Base-by-base conservation (phyloP, 371 early-diverging fungal genomes). In the Syncephalastrum racemosum region DNA sequence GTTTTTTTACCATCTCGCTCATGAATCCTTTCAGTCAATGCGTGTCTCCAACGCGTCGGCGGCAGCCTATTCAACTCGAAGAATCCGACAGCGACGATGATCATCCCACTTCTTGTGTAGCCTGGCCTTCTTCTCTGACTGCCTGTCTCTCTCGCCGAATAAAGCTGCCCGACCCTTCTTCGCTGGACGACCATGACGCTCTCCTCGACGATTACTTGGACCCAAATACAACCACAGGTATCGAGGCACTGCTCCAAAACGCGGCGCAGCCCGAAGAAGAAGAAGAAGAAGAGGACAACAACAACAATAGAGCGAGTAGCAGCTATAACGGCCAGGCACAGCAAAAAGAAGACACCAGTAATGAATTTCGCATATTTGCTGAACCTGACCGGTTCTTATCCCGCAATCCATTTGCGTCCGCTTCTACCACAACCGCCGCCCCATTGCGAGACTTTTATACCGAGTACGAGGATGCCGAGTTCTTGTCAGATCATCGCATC, bases 401-500 rank as follows among this genome's bases (percentile, higher is more conserved):
- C 10, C 50, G 62, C 15, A 63, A 63, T 27, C 58, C 57, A 3
- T 58, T 58, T 45, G 58, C 57, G 3, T 53, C 54, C 10, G 36
- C 57, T 42, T 36, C 50, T 14, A 45, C 22, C 15, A 22, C 43
- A n/a, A 45, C 46, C 14, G 44, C 31, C 13, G 54, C 18, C n/a
- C 52, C 52, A 7, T 19, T 27, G 18, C 44, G 18, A 5, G 63
- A 62, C 44, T 53, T 46, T n/a, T 48, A 53, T 14, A 22, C 39
- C n/a, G 54, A 56, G 40, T 42, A 56, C 16, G 66, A 60, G 19
- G 66, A 65, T 44, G 66, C 66, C 10, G 47, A 60, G 20, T 56
- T 60, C 22, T 48, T 65, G 19, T 57, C 66, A 4, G 66, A 65
- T 36, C 60, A 60, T 27, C 66, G 66, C 10, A 65, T 65, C 42